Evolutionary conservation across 2,329 filamentous ascomycete genomes (phyloP), one percentile per base, ranked within the genome.

Genomic region (Phialophora verrucosa): DNA sequence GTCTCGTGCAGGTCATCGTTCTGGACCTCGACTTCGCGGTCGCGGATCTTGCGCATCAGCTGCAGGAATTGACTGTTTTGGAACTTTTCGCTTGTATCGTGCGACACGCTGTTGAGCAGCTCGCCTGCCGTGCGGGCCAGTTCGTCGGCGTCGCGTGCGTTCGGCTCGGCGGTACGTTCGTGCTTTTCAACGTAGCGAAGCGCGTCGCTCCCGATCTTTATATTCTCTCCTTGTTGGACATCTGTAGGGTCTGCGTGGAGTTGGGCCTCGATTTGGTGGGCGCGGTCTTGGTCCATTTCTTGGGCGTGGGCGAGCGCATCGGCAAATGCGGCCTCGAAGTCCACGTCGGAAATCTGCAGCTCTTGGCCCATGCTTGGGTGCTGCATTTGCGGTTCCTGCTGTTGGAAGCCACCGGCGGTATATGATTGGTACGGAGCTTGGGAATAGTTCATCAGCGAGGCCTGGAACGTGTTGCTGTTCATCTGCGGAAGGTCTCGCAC

Each of bases 11-110:
- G 82, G 72, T 87, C 85, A 75, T 92, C 89, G 49, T 89, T 90
- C 70, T 91, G 84, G 44, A 95, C 87, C 57, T 85, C 85, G 14
- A 93, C 87, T 78, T 95, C 88, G 63, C 85, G 83, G 74, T 91
- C 88, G 59, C 90, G 85, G 62, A 95, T 85, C 66, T 87, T 85
- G 31, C 90, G 86, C 91, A 96, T 95, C 54, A 96, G 80, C 3
- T 85, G 83, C 0, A 94, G 79, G 74, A 96, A 96, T 65, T 86
- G 86, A 71, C 91, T 93, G 74, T 93, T 87, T 72, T 88, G 87
- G 77, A 95, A 95, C 74, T 94, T 94, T 55, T 87, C 80, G 63
- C 85, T 89, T 65, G 87, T 84, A 71, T 94, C 89, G 72, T 88
- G 82, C 23, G 86, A 83, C 12, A 96, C 86, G 44, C 87, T 88